Evolutionary conservation across 805 yeast genomes (phyloP).

Genomic region (Barnettozyma californica): DNA sequence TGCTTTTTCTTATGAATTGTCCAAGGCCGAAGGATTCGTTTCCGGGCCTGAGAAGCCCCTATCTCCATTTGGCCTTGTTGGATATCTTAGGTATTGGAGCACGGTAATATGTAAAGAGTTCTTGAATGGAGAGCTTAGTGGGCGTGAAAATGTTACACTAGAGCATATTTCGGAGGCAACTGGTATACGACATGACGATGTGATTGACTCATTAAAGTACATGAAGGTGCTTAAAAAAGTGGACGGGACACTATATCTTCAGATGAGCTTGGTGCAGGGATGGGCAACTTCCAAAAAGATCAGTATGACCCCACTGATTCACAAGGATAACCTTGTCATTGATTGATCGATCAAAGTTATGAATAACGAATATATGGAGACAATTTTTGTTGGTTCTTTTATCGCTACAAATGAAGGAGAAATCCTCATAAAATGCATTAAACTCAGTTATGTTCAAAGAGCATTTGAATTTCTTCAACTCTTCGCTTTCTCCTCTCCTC

Average conservation of each 20-base stretch:
- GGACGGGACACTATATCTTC: constrained; percentile 17
- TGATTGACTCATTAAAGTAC: constrained; percentile 51
- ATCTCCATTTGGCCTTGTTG: constrained; percentile 70
- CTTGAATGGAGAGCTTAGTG: constrained; percentile 34
- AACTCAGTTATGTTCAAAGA: constrained; percentile 40
- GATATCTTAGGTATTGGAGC: constrained; percentile 78
- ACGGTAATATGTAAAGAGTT: constrained; percentile 41
- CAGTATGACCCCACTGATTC: constrained; percentile 8
- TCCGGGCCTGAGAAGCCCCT: constrained; percentile 95
- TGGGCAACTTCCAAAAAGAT: constrained; percentile 18
- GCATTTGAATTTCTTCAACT: constrained; percentile 65
- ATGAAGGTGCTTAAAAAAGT: constrained; percentile 40
- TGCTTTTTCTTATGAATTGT: constrained; percentile 75
- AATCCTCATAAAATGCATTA: constrained; percentile 7
- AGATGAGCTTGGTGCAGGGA: constrained; percentile 8
- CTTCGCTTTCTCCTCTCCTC: constrained; percentile 67
- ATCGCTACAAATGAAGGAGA: not conserved
- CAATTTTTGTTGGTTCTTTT: not conserved
- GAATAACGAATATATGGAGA: not conserved
- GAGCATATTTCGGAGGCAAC: constrained; percentile 48
- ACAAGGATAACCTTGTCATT: constrained; percentile 3
- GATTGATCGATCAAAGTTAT: constrained; percentile 1
- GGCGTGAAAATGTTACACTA: constrained; percentile 33
- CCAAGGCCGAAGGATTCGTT: constrained; percentile 52
- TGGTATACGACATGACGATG: constrained; percentile 60